These are phyloP conservation scores for Achlya hypogyna DNA, from an alignment of 352 stramenopile genomes.

Conservation along the genomic window DNA sequence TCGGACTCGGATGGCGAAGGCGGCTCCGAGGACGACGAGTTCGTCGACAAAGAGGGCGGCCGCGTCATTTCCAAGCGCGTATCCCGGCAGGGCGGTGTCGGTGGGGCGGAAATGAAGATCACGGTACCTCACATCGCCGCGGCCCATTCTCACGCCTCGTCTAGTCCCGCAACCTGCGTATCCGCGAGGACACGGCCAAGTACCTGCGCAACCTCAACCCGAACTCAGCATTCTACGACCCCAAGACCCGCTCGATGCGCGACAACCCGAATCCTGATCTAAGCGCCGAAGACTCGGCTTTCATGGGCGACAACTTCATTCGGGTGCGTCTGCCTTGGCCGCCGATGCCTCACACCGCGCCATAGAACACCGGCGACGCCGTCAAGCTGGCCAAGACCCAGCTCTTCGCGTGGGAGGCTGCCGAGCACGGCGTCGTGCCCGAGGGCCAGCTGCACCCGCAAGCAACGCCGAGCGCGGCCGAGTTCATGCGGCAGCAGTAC, in stretches of 20 bases:
- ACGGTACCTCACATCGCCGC: slow-evolving; percentile 22
- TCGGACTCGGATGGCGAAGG: slow-evolving; percentile 87
- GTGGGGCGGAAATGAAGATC: slow-evolving; percentile 97
- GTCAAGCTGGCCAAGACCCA: slow-evolving; percentile 91
- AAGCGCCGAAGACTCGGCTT: slow-evolving; percentile 88
- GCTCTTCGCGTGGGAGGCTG: slow-evolving; percentile 93
- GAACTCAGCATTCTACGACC: slow-evolving; percentile 98
- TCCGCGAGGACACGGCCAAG: slow-evolving; percentile 99
- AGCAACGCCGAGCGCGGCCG: slow-evolving; percentile 93
- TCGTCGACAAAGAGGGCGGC: slow-evolving; percentile 86
- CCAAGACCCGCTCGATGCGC: slow-evolving; percentile 97
- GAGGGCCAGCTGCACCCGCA: slow-evolving; percentile 89
- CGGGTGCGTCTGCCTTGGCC: slow-evolving; percentile 21
- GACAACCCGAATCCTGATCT: slow-evolving; percentile 96
- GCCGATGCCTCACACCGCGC: slow-evolving; percentile 14
- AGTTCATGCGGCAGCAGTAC: slow-evolving; percentile 94
- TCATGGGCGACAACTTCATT: slow-evolving; percentile 94
- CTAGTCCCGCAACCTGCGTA: slow-evolving; percentile 93
- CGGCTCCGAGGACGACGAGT: slow-evolving; percentile 85
- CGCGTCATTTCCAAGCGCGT: slow-evolving; percentile 91
- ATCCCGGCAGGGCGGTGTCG: slow-evolving; percentile 91
- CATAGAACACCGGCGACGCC: slow-evolving; percentile 81
- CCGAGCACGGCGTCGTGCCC: slow-evolving; percentile 65
- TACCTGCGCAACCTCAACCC: slow-evolving; percentile 98
- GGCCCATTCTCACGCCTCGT: neutral